These are phyloP conservation scores for Thecaphora thlaspeos DNA, from an alignment of 1,284 basidiomycete genomes.

Conservation along the genomic window DNA sequence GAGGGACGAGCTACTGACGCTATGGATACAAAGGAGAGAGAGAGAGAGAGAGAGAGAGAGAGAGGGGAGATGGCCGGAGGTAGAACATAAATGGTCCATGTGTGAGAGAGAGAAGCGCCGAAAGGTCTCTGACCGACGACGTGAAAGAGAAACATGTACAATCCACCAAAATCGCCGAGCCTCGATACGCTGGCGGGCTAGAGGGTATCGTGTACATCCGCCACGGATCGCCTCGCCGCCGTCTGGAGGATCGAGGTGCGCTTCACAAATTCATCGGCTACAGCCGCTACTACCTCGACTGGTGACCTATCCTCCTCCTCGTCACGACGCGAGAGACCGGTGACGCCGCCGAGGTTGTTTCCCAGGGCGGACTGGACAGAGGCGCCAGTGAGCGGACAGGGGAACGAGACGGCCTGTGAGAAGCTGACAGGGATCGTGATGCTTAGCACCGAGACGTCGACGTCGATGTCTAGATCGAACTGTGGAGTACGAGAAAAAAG, in stretches of 20 bases:
- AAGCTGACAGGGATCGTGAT: slow-evolving; percentile 37
- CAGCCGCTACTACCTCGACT: slow-evolving; percentile 16
- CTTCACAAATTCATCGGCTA: slow-evolving; percentile 15
- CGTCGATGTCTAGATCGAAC: slow-evolving; percentile 38
- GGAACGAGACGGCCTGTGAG: slow-evolving; percentile 29
- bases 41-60: no score
- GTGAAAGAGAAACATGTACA: no score
- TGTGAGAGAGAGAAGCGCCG: no score
- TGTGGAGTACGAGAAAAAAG: neutral
- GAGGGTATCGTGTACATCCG: slow-evolving; percentile 20
- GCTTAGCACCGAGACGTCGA: slow-evolving; percentile 35
- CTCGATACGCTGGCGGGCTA: no score
- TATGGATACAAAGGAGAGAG: no score
- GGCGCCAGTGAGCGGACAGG: slow-evolving; percentile 23
- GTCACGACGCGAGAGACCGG: no score
- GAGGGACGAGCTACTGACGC: no score
- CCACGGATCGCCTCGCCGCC: neutral
- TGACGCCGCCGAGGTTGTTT: slow-evolving; percentile 7
- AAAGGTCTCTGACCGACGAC: no score
- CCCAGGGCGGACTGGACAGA: slow-evolving; percentile 15
- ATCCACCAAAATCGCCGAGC: no score
- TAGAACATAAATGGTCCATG: no score
- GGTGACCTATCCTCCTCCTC: slow-evolving; percentile 8
- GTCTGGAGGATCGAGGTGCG: slow-evolving; percentile 7
- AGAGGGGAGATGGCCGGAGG: no score